These are phyloP conservation scores for Termitomyces bulborhizus DNA, from an alignment of 768 basidiomycete genomes.

Conservation along the genomic window DNA sequence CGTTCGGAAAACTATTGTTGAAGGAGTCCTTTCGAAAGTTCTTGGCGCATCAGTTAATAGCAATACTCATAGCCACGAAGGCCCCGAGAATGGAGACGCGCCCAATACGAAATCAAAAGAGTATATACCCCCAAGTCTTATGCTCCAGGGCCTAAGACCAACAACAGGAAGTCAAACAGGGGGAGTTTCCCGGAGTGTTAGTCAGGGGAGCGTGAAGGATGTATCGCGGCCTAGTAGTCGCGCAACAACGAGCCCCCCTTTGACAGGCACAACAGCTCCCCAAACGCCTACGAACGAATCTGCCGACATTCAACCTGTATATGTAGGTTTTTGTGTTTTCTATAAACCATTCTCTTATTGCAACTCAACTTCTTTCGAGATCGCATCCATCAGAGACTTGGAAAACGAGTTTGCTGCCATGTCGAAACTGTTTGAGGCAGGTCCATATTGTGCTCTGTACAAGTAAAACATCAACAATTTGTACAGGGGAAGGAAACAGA, in stretches of 20 bases:
- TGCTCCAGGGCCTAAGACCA: constrained; percentile 50
- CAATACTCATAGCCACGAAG: constrained; percentile 44
- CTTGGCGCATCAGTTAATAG: constrained; percentile 40
- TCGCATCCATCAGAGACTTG: constrained; percentile 81
- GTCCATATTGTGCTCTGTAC: constrained; percentile 9
- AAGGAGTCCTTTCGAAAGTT: constrained; percentile 67
- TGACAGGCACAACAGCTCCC: constrained; percentile 30
- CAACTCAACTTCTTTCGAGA: constrained; percentile 31
- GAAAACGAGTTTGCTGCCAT: constrained; percentile 81
- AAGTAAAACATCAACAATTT: not conserved
- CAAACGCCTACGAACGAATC: constrained; percentile 33
- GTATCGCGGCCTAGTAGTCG: constrained; percentile 56
- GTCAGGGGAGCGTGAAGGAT: constrained; percentile 45
- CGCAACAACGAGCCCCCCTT: constrained; percentile 32
- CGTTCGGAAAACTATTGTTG: constrained; percentile 83
- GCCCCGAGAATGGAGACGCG: constrained; percentile 54
- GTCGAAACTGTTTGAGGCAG: constrained; percentile 74
- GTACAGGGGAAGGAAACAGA: constrained; percentile 91
- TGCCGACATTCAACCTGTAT: constrained; percentile 55
- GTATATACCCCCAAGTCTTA: constrained; percentile 73
- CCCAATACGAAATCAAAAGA: constrained; percentile 37
- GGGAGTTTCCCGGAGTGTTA: constrained; percentile 37
- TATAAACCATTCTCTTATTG: not conserved
- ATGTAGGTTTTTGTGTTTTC: constrained; percentile 39
- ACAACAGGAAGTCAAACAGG: constrained; percentile 29